phyloP scores from a whole-genome alignment of 129 eudicot genomes.

The Lonicera japonica region DNA sequence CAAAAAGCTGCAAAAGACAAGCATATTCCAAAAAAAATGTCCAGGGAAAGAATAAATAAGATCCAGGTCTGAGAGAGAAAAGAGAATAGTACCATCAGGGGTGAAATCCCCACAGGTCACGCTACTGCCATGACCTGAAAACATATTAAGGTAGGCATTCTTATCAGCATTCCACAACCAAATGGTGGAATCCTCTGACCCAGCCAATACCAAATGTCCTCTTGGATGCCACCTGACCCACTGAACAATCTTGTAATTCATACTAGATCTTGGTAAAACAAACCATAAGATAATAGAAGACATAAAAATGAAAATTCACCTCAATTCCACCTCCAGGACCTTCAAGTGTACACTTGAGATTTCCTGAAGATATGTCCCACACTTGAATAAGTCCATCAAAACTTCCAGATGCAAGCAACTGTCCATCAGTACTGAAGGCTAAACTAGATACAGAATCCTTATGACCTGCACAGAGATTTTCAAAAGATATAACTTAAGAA shows the following conservation, averaged over 20 bases:
- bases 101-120: conserved; percentile 96
- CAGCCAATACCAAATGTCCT: conserved; percentile 88
- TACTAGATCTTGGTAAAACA: conserved; percentile 4
- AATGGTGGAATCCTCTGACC: conserved; percentile 82
- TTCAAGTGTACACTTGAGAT: conserved; percentile 58
- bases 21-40: neutral
- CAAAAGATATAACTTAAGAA: neutral
- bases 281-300: neutral
- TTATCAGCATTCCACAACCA: conserved; percentile 99
- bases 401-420: conserved; percentile 84
- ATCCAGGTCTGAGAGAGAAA: neutral
- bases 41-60: neutral
- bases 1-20: too few species aligned
- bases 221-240: conserved; percentile 99
- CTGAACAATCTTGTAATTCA: conserved; percentile 35
- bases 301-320: conserved; percentile 28
- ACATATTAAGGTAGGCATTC: conserved; percentile 45
- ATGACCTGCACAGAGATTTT: conserved; percentile 54
- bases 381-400: conserved; percentile 73
- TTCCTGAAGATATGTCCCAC: conserved; percentile 63
- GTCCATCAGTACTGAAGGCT: conserved; percentile 84
- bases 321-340: conserved; percentile 87
- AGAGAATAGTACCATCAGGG: conserved; percentile 70
- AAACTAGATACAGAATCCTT: conserved; percentile 66
- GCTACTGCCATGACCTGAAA: conserved; percentile 67